Conservation (phyloP, 106 monocot species). For the Acorus calamus region DNA sequence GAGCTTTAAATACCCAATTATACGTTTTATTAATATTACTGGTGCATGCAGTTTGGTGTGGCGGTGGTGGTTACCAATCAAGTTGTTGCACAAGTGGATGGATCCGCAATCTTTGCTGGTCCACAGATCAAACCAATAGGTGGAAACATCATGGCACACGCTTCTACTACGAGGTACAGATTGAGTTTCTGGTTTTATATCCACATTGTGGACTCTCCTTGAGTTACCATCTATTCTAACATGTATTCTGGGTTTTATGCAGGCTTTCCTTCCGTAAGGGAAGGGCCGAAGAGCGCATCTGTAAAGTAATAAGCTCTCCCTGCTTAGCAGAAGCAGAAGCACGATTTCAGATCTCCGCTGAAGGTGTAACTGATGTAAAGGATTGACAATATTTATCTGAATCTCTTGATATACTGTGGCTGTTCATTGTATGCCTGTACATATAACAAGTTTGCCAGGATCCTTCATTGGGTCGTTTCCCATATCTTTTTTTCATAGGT, state of each 20-base stretch:
- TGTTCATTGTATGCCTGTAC: no score
- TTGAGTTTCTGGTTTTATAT: neutral
- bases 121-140: constrained; percentile 94
- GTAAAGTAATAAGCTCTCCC: constrained; percentile 68
- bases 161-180: constrained; percentile 77
- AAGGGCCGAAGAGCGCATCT: constrained; percentile 71
- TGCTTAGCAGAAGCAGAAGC: constrained; percentile 81
- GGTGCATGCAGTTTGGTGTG: constrained; percentile 67
- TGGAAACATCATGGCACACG: constrained; percentile 98
- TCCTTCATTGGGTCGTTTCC: no score
- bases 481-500: no score
- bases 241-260: no score
- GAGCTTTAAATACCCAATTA: no score
- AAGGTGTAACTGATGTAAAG: constrained; percentile 66
- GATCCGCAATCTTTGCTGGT: constrained; percentile 81
- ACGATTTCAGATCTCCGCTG: constrained; percentile 67
- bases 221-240: no score
- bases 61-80: constrained; percentile 94
- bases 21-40: constrained; percentile 2
- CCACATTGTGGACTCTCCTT: no score
- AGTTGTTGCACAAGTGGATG: constrained; percentile 98
- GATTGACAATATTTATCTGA: no score
- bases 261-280: constrained; percentile 63
- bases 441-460: no score
- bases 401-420: no score